Evolutionary conservation across 2,329 filamentous ascomycete species (phyloP).

Genomic region (Colletotrichum karsti): DNA sequence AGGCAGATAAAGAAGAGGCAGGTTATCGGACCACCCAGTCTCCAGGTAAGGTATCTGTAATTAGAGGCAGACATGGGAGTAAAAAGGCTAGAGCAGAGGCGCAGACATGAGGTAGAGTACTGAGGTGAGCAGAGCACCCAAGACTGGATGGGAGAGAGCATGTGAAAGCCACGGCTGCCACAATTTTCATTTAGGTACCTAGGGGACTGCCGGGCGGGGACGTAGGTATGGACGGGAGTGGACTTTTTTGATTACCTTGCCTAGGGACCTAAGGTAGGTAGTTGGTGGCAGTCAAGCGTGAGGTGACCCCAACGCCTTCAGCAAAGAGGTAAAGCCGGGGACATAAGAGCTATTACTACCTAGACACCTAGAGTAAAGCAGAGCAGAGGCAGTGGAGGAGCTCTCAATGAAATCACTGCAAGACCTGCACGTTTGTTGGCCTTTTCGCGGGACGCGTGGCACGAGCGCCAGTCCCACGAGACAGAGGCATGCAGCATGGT

Average conservation of each 20-base stretch:
- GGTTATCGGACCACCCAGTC: too few species aligned
- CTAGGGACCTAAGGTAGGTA: neutral
- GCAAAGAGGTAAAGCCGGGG: too few species aligned
- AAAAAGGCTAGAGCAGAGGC: neutral
- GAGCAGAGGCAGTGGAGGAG: neutral
- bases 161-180: constrained; percentile 22
- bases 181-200: constrained; percentile 3
- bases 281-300: neutral
- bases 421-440: constrained; percentile 1
- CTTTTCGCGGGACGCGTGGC: constrained; percentile 13
- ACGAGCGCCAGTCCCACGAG: neutral
- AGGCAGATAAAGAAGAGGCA: too few species aligned
- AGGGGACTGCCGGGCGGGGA: neutral
- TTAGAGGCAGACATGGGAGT: too few species aligned
- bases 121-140: too few species aligned
- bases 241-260: neutral
- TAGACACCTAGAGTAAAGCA: too few species aligned
- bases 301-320: neutral
- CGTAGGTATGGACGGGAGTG: neutral
- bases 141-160: constrained; percentile 10
- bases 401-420: neutral
- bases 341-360: too few species aligned
- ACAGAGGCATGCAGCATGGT: neutral
- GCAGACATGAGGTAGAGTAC: too few species aligned
- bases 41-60: too few species aligned